Base-by-base conservation (phyloP, 169 alveolate genomes). In the Eimeria acervulina region DNA sequence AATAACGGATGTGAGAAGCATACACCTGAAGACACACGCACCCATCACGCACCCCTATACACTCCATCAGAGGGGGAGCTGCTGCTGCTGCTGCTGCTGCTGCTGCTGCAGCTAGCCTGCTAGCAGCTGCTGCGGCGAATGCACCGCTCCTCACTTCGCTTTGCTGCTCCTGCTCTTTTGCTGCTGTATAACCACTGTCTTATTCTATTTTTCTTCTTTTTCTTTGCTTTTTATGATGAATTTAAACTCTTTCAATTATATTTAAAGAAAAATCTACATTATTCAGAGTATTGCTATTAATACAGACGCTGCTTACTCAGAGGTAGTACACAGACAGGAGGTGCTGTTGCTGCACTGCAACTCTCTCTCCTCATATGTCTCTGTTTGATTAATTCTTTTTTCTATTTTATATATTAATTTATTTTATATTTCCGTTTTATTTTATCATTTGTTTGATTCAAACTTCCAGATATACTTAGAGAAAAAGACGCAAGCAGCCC, bases 61-160 rank as follows among this genome's bases (percentile, higher is more conserved):
- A 13, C 38, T 68, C 87, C 33, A 8, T 2, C 5, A 6, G 19
- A 15, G 61, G 31, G 66, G 66, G 66, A 55, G 72, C 55, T 47
- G 55, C 55, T 47, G 55, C 55, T 47, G 66, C 66, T 13, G 66
- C 66, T 13, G 66, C 66, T 55, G 66, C 66, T 55, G 66, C 66
- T 55, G 66, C 66, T 13, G 66, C 66, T 0, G 90, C 70, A 81
- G 70, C 90, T 81, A 81, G 90, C 90, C 90, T 81, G 90, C 90
- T 81, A 81, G 90, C 70, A 55, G 70, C 70, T 8, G 70, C 42
- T 19, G 33, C n/a, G 63, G 89, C 89, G 89, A 78, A 78, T 31
- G 61, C 33, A 10, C 51, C 31, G 42, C 51, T 26, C 84, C 31
- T 40, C 28, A 15, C 28, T 15, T 78, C 89, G 89, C 89, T 42